Conservation (phyloP, 225 moss, liverwort and hornwort species). For the Physcomitrium patens region DNA sequence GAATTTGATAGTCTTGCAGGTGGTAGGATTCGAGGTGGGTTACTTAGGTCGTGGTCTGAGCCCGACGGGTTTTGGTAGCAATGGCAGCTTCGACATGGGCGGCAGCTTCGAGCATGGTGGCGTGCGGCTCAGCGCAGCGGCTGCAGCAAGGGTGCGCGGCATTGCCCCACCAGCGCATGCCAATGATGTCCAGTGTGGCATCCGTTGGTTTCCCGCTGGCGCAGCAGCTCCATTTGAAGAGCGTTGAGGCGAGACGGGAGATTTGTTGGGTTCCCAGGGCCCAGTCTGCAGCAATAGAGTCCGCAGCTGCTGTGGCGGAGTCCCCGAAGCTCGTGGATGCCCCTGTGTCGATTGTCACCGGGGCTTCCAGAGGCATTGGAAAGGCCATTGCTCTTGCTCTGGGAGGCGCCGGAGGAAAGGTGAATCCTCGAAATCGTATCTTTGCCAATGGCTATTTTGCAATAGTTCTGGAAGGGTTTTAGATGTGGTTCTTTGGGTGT, state of each 20-base stretch:
- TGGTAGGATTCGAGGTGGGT: background rate
- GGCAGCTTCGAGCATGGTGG: slow-evolving; percentile 45
- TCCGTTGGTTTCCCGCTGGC: slow-evolving; percentile 33
- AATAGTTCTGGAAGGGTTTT: background rate
- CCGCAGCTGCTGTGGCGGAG: slow-evolving; percentile 19
- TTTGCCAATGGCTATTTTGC: background rate
- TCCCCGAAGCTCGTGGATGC: slow-evolving; percentile 49
- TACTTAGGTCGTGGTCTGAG: background rate
- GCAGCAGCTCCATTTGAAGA: slow-evolving; percentile 6
- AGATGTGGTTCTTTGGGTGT: background rate
- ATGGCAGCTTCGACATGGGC: slow-evolving; percentile 59
- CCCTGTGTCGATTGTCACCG: slow-evolving; percentile 64
- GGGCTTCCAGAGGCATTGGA: slow-evolving; percentile 69
- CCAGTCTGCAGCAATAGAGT: slow-evolving; percentile 53
- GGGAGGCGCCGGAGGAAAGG: slow-evolving; percentile 62
- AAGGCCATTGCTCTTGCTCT: slow-evolving; percentile 67
- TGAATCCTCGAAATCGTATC: background rate
- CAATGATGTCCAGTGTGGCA: slow-evolving; percentile 39
- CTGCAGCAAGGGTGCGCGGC: slow-evolving; percentile 42
- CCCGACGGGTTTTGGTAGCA: background rate
- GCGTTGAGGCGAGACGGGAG: slow-evolving; percentile 22
- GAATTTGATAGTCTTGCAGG: slow-evolving; percentile 14
- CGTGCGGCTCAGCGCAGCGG: slow-evolving; percentile 43
- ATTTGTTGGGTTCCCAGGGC: slow-evolving; percentile 29
- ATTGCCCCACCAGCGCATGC: slow-evolving; percentile 48